A percentile compares a stretch with the other conserved stretches of the same genome.
Evolutionary conservation across 768 basidiomycete species (phyloP).

Genomic region (Lactifluus volemus): DNA sequence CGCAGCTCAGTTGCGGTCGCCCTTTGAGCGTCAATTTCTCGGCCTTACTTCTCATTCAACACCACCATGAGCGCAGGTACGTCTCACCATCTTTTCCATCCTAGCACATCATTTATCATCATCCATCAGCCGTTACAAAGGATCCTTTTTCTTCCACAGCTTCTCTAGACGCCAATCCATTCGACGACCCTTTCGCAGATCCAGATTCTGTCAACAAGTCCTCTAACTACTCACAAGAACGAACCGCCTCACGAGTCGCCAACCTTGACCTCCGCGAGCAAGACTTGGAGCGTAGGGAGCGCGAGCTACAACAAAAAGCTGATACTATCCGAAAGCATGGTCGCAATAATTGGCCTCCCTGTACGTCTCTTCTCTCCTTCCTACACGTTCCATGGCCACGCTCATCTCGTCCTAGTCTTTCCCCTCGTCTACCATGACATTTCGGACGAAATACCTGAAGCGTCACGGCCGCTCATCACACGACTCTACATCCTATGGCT

Average conservation of each 20-base stretch:
- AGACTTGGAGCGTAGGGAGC: conserved; percentile 73
- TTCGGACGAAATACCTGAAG: conserved; percentile 78
- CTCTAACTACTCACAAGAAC: conserved; percentile 21
- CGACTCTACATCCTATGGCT: conserved; percentile 94
- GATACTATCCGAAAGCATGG: conserved; percentile 67
- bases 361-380: conserved; percentile 36
- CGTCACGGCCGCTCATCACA: conserved; percentile 68
- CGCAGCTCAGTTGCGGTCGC: too few relatives aligned
- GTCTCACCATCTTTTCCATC: conserved; percentile 11
- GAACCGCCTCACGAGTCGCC: conserved; percentile 39
- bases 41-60: not conserved
- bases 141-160: conserved; percentile 83
- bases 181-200: conserved; percentile 67
- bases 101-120: conserved; percentile 1
- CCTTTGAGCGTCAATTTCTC: too few relatives aligned
- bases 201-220: conserved; percentile 20
- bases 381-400: not conserved
- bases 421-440: conserved; percentile 95
- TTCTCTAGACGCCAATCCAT: conserved; percentile 82
- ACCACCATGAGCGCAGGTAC: conserved; percentile 14
- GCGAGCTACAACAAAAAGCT: conserved; percentile 58
- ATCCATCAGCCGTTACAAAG: conserved; percentile 33
- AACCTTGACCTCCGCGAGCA: conserved; percentile 71
- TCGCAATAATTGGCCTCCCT: conserved; percentile 90
- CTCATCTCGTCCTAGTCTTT: conserved; percentile 48